These are phyloP conservation scores for Hyaloscypha bicolor DNA, from an alignment of 495 filamentous ascomycete genomes.

Conservation along the genomic window DNA sequence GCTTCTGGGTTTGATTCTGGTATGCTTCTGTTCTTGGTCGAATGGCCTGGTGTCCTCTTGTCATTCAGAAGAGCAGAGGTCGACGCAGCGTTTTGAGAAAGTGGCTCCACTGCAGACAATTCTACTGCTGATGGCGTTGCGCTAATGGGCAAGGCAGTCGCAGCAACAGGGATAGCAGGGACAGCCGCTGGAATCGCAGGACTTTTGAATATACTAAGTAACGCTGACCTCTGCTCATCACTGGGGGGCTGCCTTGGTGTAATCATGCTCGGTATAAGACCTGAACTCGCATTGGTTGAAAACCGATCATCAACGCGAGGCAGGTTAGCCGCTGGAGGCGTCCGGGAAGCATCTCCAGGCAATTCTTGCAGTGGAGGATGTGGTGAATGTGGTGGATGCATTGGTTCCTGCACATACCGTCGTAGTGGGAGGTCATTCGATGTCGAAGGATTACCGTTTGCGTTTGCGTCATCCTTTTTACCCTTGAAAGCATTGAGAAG, in stretches of 20 bases:
- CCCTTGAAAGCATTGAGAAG: slow-evolving; percentile 67
- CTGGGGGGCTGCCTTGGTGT: slow-evolving; percentile 32
- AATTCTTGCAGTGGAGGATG: slow-evolving; percentile 23
- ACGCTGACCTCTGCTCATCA: slow-evolving; percentile 46
- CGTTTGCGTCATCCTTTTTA: slow-evolving; percentile 20
- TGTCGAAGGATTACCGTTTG: slow-evolving; percentile 1
- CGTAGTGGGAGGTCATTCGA: slow-evolving; percentile 17
- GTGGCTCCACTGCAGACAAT: slow-evolving; percentile 29
- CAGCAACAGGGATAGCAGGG: slow-evolving; percentile 8
- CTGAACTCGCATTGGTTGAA: slow-evolving; percentile 20
- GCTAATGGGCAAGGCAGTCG: slow-evolving; percentile 28
- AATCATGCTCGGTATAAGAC: slow-evolving; percentile 25
- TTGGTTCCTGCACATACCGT: slow-evolving; percentile 15
- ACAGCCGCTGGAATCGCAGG: slow-evolving; percentile 27
- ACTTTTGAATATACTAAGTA: slow-evolving; percentile 54
- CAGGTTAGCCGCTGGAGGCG: not conserved
- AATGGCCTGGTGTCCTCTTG: slow-evolving; percentile 17
- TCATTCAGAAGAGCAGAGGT: slow-evolving; percentile 24
- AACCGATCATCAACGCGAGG: slow-evolving; percentile 18
- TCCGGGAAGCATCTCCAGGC: slow-evolving; percentile 24
- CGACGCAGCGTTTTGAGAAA: slow-evolving; percentile 25
- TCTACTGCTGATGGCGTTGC: slow-evolving; percentile 29
- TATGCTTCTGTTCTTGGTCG: slow-evolving; percentile 10
- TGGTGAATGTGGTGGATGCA: slow-evolving; percentile 6
- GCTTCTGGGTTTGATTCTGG: slow-evolving; percentile 32